Conservation (phyloP, 2,329 filamentous ascomycete species). For the Exophiala sp. region DNA sequence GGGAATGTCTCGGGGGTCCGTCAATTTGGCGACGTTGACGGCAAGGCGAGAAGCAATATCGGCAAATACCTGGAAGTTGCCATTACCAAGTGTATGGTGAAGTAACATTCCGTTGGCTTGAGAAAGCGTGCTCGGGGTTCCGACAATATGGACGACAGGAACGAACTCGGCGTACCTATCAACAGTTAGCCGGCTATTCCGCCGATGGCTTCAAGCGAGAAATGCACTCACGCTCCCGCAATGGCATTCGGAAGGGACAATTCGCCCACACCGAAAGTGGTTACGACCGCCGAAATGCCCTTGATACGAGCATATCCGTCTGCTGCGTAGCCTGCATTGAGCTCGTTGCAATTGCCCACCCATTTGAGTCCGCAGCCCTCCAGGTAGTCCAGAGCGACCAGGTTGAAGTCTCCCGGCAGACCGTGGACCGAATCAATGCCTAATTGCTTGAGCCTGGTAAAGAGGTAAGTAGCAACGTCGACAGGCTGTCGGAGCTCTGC, state of each 20-base stretch:
- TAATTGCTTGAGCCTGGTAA: slow-evolving; percentile 45
- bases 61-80: slow-evolving; percentile 26
- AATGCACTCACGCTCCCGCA: slow-evolving; percentile 47
- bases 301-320: slow-evolving; percentile 69
- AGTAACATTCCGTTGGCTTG: slow-evolving; percentile 43
- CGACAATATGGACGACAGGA: slow-evolving; percentile 56
- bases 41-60: slow-evolving; percentile 23
- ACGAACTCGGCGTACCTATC: slow-evolving; percentile 54
- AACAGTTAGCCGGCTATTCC: not conserved
- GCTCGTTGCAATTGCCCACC: slow-evolving; percentile 58
- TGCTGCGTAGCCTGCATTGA: slow-evolving; percentile 65
- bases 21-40: slow-evolving; percentile 25
- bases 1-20: slow-evolving; percentile 21
- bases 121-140: slow-evolving; percentile 47
- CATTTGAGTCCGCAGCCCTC: slow-evolving; percentile 49
- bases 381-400: slow-evolving; percentile 52
- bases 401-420: slow-evolving; percentile 44
- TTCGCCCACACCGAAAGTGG: slow-evolving; percentile 56
- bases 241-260: slow-evolving; percentile 35
- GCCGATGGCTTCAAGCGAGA: slow-evolving; percentile 34
- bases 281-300: slow-evolving; percentile 36
- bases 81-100: slow-evolving; percentile 32
- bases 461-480: slow-evolving; percentile 48
- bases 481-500: slow-evolving; percentile 42
- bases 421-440: slow-evolving; percentile 49